A percentile compares a stretch with the other conserved stretches of the same genome.
Evolutionary conservation across 225 moss, liverwort and hornwort genomes (phyloP).

Genomic region (Bryoerythrophyllum caledonicum): DNA sequence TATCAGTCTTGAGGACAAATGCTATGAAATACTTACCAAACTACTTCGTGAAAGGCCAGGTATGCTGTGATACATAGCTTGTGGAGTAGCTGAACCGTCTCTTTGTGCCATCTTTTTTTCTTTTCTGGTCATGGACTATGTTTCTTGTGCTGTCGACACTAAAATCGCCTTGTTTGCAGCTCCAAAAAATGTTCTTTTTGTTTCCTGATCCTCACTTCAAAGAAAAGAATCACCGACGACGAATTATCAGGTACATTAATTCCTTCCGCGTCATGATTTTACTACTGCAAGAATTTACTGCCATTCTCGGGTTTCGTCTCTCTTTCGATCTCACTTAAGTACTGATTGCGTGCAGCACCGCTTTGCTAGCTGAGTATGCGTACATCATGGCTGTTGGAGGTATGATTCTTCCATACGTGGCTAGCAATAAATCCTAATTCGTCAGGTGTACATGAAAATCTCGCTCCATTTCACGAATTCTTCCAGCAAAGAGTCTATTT

Average conservation of each 20-base stretch:
- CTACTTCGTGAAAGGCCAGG: conserved; percentile 97
- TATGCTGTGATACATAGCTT: conserved; percentile 25
- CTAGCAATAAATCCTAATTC: not conserved
- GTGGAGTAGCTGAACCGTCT: conserved; percentile 2
- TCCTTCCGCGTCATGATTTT: not conserved
- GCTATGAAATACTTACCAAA: conserved; percentile 99
- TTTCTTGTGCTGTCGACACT: not conserved
- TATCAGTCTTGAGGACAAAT: conserved; percentile 85
- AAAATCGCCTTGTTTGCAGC: conserved; percentile 45
- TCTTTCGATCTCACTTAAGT: conserved; percentile 1
- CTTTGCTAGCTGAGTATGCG: conserved; percentile 96
- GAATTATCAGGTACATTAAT: conserved; percentile 80
- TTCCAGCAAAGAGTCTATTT: not conserved
- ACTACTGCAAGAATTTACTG: not conserved
- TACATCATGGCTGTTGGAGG: conserved; percentile 92
- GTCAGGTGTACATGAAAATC: not conserved
- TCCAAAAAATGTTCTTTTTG: conserved; percentile 92
- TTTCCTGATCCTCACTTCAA: conserved; percentile 99
- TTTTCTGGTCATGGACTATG: conserved; percentile 13
- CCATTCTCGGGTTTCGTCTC: conserved; percentile 6
- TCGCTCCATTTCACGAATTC: not conserved
- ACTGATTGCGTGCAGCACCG: conserved; percentile 63
- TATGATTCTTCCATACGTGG: conserved; percentile 33
- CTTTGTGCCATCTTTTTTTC: not conserved
- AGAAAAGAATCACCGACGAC: conserved; percentile 95